Base-by-base conservation (phyloP, 2,329 filamentous ascomycete genomes). In the Colletotrichum sp. region DNA sequence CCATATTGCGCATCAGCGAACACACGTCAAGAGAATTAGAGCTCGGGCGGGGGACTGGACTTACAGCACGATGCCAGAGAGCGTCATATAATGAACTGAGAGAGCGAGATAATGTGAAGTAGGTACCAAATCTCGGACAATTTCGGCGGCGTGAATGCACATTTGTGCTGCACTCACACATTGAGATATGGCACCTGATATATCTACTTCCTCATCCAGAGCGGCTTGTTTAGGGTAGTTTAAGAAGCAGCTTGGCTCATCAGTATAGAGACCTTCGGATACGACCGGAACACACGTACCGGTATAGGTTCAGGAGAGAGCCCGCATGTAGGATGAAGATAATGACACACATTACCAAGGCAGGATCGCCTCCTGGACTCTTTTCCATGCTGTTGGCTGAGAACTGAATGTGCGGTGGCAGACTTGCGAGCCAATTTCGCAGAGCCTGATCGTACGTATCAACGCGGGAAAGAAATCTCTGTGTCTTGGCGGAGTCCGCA, bases 381-480 rank as follows among this genome's bases (percentile, higher is more conserved):
- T 62, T 69, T 10, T 75, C 72, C 16, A 73, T n/a, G 4, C 55
- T 71, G 49, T 79, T 79, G 24, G 78, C 80, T 1, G 81, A 82
- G 52, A 82, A 81, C 4, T 80, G 80, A 16, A 82, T 79, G 6
- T 78, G 73, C 49, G 81, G 78, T 10, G 81, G 79, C 9, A 81
- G 67, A 9, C 66, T 76, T 34, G 77, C 75, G 1, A 79, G 73
- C 80, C 80, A 81, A 9, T 70, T 60, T 10, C 71, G 71, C n/a
- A 81, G 72, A 5, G 76, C 69, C 39, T 21, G 66, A 63, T 80
- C 80, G 13, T 79, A 72, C 3, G 75, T 12, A 15, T 69, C 36
- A 4, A 80, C 79, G 2, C 77, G 70, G 4, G 76, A 62, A 6
- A 59, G 24, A 18, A 59, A 59, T 24, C 26, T 59, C 5, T 59